Percentiles rank a stretch among this genome's conserved stretches.
Evolutionary conservation across 169 alveolate genomes (phyloP).

Genomic region (Theileria annulata): DNA sequence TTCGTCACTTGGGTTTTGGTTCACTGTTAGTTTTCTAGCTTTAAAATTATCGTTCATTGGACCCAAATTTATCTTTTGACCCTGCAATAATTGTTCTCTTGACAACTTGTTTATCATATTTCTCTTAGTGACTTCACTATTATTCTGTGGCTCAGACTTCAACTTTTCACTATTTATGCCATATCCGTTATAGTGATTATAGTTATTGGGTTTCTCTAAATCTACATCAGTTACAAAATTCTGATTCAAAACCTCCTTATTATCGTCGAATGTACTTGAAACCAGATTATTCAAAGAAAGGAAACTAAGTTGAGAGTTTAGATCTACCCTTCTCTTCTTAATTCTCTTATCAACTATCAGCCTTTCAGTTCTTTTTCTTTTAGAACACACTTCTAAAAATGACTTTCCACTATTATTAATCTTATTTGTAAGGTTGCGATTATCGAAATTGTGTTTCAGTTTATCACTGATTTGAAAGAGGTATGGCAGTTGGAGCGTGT

Average conservation of each 20-base stretch:
- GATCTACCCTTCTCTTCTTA: not conserved
- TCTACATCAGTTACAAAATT: not conserved
- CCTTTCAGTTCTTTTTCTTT: not conserved
- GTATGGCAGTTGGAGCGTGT: conserved; percentile 75
- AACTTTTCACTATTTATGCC: not conserved
- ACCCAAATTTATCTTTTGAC: not conserved
- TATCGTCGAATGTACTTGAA: not conserved
- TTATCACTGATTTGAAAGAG: conserved; percentile 34
- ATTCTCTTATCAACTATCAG: not conserved
- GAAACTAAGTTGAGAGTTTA: not conserved
- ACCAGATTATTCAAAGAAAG: not conserved
- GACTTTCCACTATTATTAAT: not conserved
- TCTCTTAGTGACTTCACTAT: not conserved
- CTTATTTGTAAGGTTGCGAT: not conserved
- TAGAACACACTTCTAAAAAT: not conserved
- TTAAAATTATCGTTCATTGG: not conserved
- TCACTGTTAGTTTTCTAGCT: not conserved
- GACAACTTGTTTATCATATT: not conserved
- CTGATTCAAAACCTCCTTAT: not conserved
- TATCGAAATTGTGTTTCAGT: not conserved
- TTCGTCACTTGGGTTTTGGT: not conserved
- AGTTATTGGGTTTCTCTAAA: not conserved
- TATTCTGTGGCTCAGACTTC: not conserved
- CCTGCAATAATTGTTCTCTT: not conserved
- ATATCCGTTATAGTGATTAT: not conserved